These are phyloP conservation scores for Immersiella caudata DNA, from an alignment of 495 filamentous ascomycete species.

Conservation along the genomic window DNA sequence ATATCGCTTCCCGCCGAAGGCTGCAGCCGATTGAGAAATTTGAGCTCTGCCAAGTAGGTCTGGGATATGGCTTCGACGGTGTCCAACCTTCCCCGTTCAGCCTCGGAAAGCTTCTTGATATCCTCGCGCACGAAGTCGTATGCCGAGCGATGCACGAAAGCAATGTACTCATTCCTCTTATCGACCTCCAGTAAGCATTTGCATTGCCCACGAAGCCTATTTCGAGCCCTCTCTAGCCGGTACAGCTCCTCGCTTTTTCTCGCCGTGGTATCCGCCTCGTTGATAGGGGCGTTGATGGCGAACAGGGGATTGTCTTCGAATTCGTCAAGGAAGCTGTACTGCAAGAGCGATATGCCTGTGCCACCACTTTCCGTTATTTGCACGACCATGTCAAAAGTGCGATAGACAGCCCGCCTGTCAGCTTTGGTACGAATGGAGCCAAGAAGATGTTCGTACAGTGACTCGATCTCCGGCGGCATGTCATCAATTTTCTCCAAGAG, in stretches of 20 bases:
- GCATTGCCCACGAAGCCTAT: background rate
- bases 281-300: background rate
- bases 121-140: background rate
- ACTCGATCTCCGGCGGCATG: background rate
- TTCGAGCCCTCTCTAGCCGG: background rate
- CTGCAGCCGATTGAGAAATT: background rate
- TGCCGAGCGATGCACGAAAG: slow-evolving; percentile 1
- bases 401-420: background rate
- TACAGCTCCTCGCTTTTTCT: background rate
- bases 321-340: slow-evolving; percentile 5
- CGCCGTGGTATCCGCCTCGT: background rate
- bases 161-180: background rate
- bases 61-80: background rate
- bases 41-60: background rate
- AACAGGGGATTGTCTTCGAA: background rate
- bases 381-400: background rate
- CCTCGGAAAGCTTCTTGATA: background rate
- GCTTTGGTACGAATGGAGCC: background rate
- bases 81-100: background rate
- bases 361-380: background rate
- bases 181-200: background rate
- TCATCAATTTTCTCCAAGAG: slow-evolving; percentile 4
- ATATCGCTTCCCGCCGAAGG: background rate
- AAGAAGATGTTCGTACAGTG: background rate
- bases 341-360: slow-evolving; percentile 1